Conservation (phyloP, 768 basidiomycete species). For the Sporobolomyces phaffii region DNA sequence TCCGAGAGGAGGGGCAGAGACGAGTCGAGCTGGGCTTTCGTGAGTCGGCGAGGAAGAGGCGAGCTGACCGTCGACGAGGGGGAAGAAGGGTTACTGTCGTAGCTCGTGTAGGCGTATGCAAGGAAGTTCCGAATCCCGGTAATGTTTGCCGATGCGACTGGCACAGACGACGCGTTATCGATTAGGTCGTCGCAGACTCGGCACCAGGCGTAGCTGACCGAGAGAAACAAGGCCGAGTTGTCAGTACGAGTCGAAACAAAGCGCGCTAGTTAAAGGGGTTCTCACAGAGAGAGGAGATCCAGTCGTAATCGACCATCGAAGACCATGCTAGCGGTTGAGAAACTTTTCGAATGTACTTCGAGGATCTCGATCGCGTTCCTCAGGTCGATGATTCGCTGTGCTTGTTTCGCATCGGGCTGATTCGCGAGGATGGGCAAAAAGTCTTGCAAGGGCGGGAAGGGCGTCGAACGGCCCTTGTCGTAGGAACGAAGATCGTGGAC, state of each 20-base stretch:
- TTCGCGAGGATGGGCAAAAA: constrained; percentile 23
- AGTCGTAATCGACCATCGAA: constrained; percentile 34
- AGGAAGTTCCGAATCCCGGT: constrained; percentile 15
- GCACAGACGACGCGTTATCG: constrained; percentile 34
- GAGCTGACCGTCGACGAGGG: too few relatives aligned
- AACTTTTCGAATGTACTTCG: constrained; percentile 39
- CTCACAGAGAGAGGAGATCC: constrained; percentile 33
- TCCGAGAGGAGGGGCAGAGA: constrained; percentile 22
- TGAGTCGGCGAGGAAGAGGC: background rate
- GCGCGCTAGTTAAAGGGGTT: too few relatives aligned
- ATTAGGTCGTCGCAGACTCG: constrained; percentile 41
- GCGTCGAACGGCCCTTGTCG: constrained; percentile 7
- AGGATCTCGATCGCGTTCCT: constrained; percentile 33
- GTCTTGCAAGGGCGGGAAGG: constrained; percentile 13
- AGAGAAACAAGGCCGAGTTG: background rate
- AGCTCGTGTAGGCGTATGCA: constrained; percentile 10
- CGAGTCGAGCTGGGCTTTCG: background rate
- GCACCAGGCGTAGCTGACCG: constrained; percentile 39
- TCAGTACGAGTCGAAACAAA: too few relatives aligned
- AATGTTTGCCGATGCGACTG: constrained; percentile 26
- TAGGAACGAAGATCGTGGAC: constrained; percentile 28
- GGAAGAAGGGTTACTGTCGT: background rate
- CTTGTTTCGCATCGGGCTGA: constrained; percentile 15
- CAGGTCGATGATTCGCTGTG: constrained; percentile 25
- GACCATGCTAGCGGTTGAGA: constrained; percentile 38